Conservation (phyloP, 192 early-diverging fungal species). For the Funneliformis mosseae region DNA sequence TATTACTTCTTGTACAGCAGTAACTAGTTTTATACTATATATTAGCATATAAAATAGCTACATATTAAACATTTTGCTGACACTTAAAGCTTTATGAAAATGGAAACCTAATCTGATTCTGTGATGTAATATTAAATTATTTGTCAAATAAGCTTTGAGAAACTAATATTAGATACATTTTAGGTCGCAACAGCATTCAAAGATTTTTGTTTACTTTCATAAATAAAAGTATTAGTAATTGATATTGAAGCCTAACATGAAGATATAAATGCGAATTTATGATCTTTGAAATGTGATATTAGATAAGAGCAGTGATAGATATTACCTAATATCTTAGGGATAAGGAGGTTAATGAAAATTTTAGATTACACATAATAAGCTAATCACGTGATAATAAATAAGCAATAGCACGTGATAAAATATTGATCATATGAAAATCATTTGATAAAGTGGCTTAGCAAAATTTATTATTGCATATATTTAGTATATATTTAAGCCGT, state of each 20-base stretch:
- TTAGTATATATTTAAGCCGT: no score
- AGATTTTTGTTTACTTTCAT: neutral
- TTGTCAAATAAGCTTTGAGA: neutral
- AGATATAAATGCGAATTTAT: conserved; percentile 2
- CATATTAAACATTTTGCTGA: neutral
- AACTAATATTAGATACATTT: neutral
- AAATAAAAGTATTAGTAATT: conserved; percentile 15
- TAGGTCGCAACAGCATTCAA: neutral
- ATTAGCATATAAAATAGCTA: neutral
- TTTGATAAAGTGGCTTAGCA: no score
- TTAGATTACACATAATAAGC: no score
- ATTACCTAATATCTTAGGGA: no score
- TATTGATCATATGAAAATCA: no score
- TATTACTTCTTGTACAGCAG: neutral
- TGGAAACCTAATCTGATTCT: neutral
- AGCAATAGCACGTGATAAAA: no score
- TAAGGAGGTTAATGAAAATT: no score
- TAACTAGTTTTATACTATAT: neutral
- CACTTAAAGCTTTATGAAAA: neutral
- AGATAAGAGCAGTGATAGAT: no score
- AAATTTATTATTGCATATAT: no score
- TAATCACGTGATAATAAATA: no score
- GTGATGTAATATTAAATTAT: no score
- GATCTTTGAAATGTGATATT: neutral
- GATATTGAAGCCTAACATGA: neutral